Evolutionary conservation across 192 early-diverging fungal species (phyloP), one percentile per base, ranked within the genome.

Genomic region (Coemansia interrupta): DNA sequence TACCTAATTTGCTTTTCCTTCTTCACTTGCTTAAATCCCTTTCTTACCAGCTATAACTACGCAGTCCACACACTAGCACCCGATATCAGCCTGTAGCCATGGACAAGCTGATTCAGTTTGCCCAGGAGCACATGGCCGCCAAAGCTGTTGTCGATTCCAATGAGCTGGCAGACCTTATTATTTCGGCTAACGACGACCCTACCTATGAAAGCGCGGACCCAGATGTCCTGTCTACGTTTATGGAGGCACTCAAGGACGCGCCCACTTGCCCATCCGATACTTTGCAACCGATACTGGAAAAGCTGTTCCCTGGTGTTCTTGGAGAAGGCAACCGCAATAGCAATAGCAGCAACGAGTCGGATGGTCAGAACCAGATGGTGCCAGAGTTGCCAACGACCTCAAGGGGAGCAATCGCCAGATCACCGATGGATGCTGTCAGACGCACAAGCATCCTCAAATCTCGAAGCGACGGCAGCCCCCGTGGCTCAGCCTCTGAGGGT

Each of bases 401-500:
- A 36, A 36, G 2, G 3, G 46, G 6, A 22, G 20, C 46, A 14
- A 40, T 19, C 7, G 12, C 18, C 8, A 43, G 11, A 14, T 20
- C 56, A 22, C 48, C 60, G 12, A 50, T 72, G 11, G 66, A 60
- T 9, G 28, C 62, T n/a, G 46, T 47, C 22, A 53, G 42, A 36
- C 70, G 66, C 42, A 54, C 36, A 32, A 48, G 56, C 47, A 67
- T 54, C 5, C 62, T 69, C 6, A 53, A 49, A 0, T 29, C 3
- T 8, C 5, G 32, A 7, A 36, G 43, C 4, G 50, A 46, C 17
- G 48, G 46, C 22, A 19, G 56, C 12, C 61, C 55, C 8, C 5
- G 42, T 8, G 54, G 69, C 0, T 68, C 75, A 1, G 45, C 56
- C 6, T 58, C 63, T 5, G 76, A 68, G 43, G 76, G 70, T 26